A percentile compares a stretch with the other conserved stretches of the same genome.
Evolutionary conservation across 2,329 filamentous ascomycete genomes (phyloP).

Genomic region (Pseudogymnoascus sp.): DNA sequence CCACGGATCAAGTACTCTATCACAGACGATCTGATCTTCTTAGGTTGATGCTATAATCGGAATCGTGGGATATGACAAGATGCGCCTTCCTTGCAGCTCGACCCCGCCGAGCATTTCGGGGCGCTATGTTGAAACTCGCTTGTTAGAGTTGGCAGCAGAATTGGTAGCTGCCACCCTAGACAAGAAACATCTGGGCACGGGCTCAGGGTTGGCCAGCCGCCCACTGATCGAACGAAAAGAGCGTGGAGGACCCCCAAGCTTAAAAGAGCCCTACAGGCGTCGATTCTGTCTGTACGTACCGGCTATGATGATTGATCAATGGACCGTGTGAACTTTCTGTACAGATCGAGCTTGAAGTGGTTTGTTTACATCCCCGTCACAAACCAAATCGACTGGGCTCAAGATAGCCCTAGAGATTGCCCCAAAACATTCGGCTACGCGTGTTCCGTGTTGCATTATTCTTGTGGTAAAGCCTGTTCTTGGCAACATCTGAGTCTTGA

Average conservation of each 20-base stretch:
- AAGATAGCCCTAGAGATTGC: background rate
- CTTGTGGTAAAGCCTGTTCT: background rate
- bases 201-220: background rate
- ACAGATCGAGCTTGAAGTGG: background rate
- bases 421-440: background rate
- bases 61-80: background rate
- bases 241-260: background rate
- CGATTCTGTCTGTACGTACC: background rate
- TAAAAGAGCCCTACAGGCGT: background rate
- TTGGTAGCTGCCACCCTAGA: background rate
- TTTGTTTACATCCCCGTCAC: background rate
- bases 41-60: conserved; percentile 10
- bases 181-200: conserved; percentile 3
- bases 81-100: background rate
- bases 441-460: background rate
- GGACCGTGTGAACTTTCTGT: background rate
- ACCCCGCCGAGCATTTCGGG: conserved; percentile 1
- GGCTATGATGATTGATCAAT: background rate
- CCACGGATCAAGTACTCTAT: background rate
- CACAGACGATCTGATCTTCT: conserved; percentile 29
- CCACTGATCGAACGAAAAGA: background rate
- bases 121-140: conserved; percentile 1
- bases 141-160: background rate
- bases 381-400: background rate
- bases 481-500: background rate